Conservation (phyloP, 257 asterid species). For the Solanum bulbocastanum region DNA sequence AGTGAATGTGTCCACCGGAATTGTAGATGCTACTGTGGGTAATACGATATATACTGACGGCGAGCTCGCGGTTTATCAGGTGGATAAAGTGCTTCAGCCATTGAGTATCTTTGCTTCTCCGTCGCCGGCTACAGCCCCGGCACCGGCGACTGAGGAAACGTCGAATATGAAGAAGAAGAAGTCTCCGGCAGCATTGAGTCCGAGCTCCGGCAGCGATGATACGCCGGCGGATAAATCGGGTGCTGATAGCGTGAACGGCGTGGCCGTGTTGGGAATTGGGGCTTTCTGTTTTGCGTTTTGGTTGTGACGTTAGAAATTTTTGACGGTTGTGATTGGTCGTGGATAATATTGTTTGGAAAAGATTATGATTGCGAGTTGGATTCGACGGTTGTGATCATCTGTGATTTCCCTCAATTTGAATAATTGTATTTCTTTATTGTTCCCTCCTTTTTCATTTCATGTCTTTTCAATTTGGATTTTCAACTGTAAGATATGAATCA, state of each 20-base stretch:
- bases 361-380: neutral
- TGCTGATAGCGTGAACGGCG: conserved; percentile 35
- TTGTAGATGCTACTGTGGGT: conserved; percentile 50
- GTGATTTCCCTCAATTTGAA: neutral
- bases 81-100: conserved; percentile 79
- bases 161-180: conserved; percentile 28
- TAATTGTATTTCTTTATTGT: neutral
- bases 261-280: conserved; percentile 12
- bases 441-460: neutral
- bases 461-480: neutral
- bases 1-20: conserved; percentile 77
- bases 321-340: neutral
- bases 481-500: neutral
- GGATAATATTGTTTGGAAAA: neutral
- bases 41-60: conserved; percentile 53
- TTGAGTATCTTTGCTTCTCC: conserved; percentile 56
- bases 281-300: conserved; percentile 12
- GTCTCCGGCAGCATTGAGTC: conserved; percentile 16
- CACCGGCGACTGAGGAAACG: conserved; percentile 18
- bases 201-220: conserved; percentile 6
- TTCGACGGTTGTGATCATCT: conserved; percentile 1
- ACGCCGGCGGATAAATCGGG: conserved; percentile 43
- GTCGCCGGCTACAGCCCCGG: conserved; percentile 45
- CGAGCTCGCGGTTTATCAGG: conserved; percentile 75
- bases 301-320: conserved; percentile 3